Evolutionary conservation across 306 rosid species (phyloP).

Genomic region (Cucurbita moschata): DNA sequence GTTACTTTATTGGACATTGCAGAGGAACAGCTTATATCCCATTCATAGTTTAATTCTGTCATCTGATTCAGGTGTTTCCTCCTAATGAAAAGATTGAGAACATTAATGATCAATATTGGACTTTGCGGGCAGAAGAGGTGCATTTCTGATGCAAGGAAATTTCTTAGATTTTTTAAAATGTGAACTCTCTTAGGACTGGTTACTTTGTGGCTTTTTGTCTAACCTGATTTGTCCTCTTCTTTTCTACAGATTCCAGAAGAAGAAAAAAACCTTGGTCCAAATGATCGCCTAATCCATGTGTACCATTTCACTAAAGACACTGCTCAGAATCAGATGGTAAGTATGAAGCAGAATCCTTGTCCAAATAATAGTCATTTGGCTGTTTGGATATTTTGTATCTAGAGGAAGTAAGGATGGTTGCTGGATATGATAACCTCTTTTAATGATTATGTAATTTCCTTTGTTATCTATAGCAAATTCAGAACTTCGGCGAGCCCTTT

Average conservation of each 20-base stretch:
- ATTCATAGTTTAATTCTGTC: slow-evolving; percentile 1
- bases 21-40: not conserved
- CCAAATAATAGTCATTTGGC: not conserved
- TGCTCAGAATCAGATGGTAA: slow-evolving; percentile 66
- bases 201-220: not conserved
- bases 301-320: slow-evolving; percentile 82
- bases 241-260: slow-evolving; percentile 59
- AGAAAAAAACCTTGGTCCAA: slow-evolving; percentile 64
- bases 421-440: not conserved
- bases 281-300: slow-evolving; percentile 69
- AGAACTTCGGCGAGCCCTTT: slow-evolving; percentile 85
- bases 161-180: slow-evolving; percentile 10
- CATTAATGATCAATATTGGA: slow-evolving; percentile 90
- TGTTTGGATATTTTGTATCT: not conserved
- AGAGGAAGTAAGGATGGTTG: not conserved
- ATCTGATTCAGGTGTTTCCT: slow-evolving; percentile 57
- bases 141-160: slow-evolving; percentile 6
- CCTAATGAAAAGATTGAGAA: slow-evolving; percentile 71
- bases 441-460: not conserved
- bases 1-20: not conserved
- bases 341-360: not conserved
- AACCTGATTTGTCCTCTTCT: not conserved
- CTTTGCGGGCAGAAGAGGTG: slow-evolving; percentile 90
- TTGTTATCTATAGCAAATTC: slow-evolving; percentile 52
- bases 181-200: not conserved